phyloP scores from a whole-genome alignment of 2,329 filamentous ascomycete genomes.

The Fusarium nodosum region DNA sequence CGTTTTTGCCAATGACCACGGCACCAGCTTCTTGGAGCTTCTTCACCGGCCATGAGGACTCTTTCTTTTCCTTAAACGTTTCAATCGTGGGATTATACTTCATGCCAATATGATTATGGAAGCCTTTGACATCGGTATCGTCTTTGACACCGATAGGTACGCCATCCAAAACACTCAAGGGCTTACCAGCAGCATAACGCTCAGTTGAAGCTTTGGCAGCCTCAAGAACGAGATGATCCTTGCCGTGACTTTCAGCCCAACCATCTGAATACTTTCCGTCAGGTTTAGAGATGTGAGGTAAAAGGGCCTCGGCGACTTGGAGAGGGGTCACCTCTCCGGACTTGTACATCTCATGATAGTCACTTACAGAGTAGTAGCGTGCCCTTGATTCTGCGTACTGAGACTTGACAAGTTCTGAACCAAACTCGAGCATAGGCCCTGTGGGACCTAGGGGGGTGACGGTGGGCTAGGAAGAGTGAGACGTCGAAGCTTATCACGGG shows the following conservation, averaged over 20 bases:
- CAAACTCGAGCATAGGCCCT: slow-evolving; percentile 57
- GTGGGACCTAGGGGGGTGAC: slow-evolving; percentile 65
- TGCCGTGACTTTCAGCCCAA: slow-evolving; percentile 76
- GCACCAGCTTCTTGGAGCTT: slow-evolving; percentile 81
- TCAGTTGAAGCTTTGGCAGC: slow-evolving; percentile 80
- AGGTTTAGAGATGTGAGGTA: slow-evolving; percentile 74
- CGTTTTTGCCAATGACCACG: slow-evolving; percentile 80
- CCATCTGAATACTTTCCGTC: slow-evolving; percentile 75
- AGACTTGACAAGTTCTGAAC: slow-evolving; percentile 57
- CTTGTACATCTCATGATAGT: slow-evolving; percentile 83
- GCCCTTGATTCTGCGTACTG: slow-evolving; percentile 59
- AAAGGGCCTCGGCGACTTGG: slow-evolving; percentile 77
- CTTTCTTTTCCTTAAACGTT: slow-evolving; percentile 64
- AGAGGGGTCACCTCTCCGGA: slow-evolving; percentile 78
- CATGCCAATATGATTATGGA: slow-evolving; percentile 75
- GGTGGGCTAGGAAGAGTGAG: slow-evolving; percentile 61
- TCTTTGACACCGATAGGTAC: slow-evolving; percentile 89
- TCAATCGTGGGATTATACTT: slow-evolving; percentile 67
- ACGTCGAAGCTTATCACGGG: not conserved
- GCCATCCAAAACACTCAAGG: slow-evolving; percentile 80
- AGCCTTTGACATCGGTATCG: slow-evolving; percentile 79
- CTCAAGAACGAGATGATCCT: slow-evolving; percentile 69
- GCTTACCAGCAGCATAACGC: slow-evolving; percentile 75
- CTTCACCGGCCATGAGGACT: slow-evolving; percentile 78
- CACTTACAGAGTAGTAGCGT: slow-evolving; percentile 77